These are phyloP conservation scores for Colletotrichum trifolii DNA, from an alignment of 2,329 filamentous ascomycete genomes.

Conservation along the genomic window DNA sequence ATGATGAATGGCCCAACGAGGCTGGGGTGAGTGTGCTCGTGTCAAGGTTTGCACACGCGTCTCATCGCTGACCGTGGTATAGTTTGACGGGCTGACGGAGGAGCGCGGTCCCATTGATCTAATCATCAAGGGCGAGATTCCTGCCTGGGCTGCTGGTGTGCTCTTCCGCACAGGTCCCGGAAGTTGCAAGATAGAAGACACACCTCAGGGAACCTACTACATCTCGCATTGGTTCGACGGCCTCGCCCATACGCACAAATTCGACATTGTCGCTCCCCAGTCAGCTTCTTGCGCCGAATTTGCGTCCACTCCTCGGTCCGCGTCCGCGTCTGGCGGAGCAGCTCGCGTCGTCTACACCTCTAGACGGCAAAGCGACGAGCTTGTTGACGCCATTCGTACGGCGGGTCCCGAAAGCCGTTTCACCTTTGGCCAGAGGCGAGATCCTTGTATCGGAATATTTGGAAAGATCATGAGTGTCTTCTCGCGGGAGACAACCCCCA, in stretches of 20 bases:
- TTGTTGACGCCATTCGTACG: constrained; percentile 69
- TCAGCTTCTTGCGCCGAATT: not conserved
- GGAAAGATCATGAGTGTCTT: constrained; percentile 76
- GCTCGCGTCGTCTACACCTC: constrained; percentile 76
- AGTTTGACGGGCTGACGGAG: constrained; percentile 78
- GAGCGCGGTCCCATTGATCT: constrained; percentile 74
- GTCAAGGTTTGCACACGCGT: not conserved
- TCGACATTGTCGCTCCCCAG: constrained; percentile 67
- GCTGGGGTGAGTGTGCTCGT: constrained; percentile 51
- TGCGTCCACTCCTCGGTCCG: no score
- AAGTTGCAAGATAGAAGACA: constrained; percentile 68
- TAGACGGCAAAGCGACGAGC: constrained; percentile 72
- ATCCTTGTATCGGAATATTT: constrained; percentile 80
- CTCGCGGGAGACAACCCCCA: constrained; percentile 53
- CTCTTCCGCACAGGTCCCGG: constrained; percentile 82
- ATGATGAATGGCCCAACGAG: constrained; percentile 60
- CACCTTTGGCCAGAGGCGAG: constrained; percentile 77
- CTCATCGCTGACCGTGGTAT: not conserved
- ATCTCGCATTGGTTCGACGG: constrained; percentile 86
- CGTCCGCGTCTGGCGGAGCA: constrained; percentile 35
- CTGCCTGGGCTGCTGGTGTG: constrained; percentile 75
- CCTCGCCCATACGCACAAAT: constrained; percentile 76
- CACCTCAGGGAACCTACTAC: constrained; percentile 67
- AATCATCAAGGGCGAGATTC: constrained; percentile 72
- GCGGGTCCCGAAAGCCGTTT: constrained; percentile 67